Base-by-base conservation (phyloP, 2,329 filamentous ascomycete genomes). In the Amphichorda felina region DNA sequence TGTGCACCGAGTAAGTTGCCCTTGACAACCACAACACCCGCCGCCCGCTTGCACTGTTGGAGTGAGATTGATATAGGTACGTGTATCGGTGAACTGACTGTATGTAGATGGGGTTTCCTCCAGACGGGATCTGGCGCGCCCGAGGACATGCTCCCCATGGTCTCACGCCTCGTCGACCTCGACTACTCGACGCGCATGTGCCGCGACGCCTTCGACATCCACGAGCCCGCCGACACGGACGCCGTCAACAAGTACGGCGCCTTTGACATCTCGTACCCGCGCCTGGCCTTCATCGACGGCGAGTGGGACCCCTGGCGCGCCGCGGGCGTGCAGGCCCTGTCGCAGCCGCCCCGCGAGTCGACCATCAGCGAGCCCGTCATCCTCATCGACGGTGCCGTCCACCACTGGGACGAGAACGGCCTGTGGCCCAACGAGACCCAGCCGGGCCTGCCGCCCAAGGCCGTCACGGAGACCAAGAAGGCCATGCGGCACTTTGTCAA, bases 221-320 rank as follows among this genome's bases (percentile, higher is more conserved):
- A 70, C 0, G 54, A 60, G 0, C 71, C 70, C 0, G 70, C 85
- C 0, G 63, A 88, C 35, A 59, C 79, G 0, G 66, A 74, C 2
- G 63, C 64, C 1, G 75, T 93, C 54, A 91, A 93, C 63, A 76
- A 79, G 49, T 79, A 82, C 43, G 86, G 86, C 29, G 82, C 76
- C 10, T 82, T 77, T 54, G 60, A 72, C 51, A 79, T 91, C 45
- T 70, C 71, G 31, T 87, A 85, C 50, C 72, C 79, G 1, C 78
- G 85, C 2, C 70, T 94, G 1, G 86, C 86, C 3, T 43, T 82
- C 32, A 63, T 94, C 27, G 84, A 87, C 41, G 85, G 85, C 19
- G 72, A 83, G 42, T 72, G 74, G 38, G 86, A 94, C 50, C 84
- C 85, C 0, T 94, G 86, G 86, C 71, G 79, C 15, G 73, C 75